Conservation (phyloP, 805 yeast species). For the Starmerella riodocensis region DNA sequence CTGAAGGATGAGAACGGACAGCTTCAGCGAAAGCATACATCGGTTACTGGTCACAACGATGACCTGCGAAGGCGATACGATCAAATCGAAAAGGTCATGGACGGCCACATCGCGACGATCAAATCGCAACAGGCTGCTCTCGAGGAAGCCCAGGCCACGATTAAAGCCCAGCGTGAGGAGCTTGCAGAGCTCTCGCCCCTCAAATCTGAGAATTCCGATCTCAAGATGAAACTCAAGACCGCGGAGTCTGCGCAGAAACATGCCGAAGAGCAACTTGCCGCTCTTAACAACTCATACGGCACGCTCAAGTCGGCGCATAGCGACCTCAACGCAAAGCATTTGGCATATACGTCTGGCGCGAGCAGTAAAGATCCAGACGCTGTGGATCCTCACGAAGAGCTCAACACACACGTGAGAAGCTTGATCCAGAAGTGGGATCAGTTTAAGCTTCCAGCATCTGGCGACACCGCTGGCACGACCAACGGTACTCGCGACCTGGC, state of each 20-base stretch:
- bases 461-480: slow-evolving; percentile 6
- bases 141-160: slow-evolving; percentile 13
- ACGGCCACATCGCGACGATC: slow-evolving; percentile 18
- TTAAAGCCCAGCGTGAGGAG: slow-evolving; percentile 13
- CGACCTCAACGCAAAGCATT: slow-evolving; percentile 17
- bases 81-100: slow-evolving; percentile 15
- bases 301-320: slow-evolving; percentile 18
- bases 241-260: slow-evolving; percentile 14
- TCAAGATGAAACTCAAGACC: slow-evolving; percentile 16
- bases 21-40: slow-evolving; percentile 13
- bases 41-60: slow-evolving; percentile 7
- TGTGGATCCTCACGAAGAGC: slow-evolving; percentile 6
- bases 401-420: slow-evolving; percentile 11
- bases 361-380: background rate
- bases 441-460: slow-evolving; percentile 4
- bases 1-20: slow-evolving; percentile 13
- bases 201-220: slow-evolving; percentile 17
- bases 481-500: slow-evolving; percentile 4
- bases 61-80: slow-evolving; percentile 12
- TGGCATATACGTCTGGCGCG: slow-evolving; percentile 6
- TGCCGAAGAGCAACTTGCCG: slow-evolving; percentile 19
- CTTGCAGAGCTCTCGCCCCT: slow-evolving; percentile 12
- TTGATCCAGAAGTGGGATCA: slow-evolving; percentile 14
- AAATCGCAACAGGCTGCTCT: slow-evolving; percentile 15
- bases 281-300: slow-evolving; percentile 9